These are phyloP conservation scores for Discostella stelligeroides DNA, from an alignment of 108 stramenopile genomes.

Conservation along the genomic window DNA sequence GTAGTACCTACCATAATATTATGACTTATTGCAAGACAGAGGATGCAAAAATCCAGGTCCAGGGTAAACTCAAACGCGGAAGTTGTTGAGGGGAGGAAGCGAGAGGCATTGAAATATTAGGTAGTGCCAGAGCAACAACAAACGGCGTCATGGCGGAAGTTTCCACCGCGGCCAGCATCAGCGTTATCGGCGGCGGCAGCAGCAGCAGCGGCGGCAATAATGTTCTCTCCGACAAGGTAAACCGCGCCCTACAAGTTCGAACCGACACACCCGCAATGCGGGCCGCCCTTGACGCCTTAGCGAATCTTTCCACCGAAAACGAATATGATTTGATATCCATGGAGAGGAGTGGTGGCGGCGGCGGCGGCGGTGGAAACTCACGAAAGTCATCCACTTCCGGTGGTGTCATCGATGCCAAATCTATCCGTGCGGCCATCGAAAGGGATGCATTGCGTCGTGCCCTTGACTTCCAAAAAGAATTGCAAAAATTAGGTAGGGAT, in stretches of 20 bases:
- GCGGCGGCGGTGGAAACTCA: not conserved
- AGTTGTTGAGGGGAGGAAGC: no score
- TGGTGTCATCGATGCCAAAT: slow-evolving; percentile 63
- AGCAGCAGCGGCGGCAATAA: slow-evolving; percentile 23
- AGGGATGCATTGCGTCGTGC: slow-evolving; percentile 82
- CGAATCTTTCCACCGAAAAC: slow-evolving; percentile 46
- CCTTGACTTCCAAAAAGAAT: slow-evolving; percentile 65
- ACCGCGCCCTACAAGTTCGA: slow-evolving; percentile 75
- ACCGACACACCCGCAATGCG: slow-evolving; percentile 89
- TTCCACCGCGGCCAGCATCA: slow-evolving; percentile 5
- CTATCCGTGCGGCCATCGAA: slow-evolving; percentile 83
- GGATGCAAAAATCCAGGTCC: no score
- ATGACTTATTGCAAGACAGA: no score
- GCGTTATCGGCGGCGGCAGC: not conserved
- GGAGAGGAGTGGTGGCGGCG: not conserved
- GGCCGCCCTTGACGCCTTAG: slow-evolving; percentile 83
- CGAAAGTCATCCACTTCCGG: not conserved
- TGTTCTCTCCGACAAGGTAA: slow-evolving; percentile 78
- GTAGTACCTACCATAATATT: no score
- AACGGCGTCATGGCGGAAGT: not conserved
- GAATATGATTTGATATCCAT: not conserved
- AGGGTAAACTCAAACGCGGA: no score
- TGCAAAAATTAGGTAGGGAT: slow-evolving; percentile 55
- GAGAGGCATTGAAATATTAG: no score
- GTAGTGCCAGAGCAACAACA: no score